phyloP scores from a whole-genome alignment of 2,329 filamentous ascomycete genomes.

The Coniosporium tulheliwenetii region DNA sequence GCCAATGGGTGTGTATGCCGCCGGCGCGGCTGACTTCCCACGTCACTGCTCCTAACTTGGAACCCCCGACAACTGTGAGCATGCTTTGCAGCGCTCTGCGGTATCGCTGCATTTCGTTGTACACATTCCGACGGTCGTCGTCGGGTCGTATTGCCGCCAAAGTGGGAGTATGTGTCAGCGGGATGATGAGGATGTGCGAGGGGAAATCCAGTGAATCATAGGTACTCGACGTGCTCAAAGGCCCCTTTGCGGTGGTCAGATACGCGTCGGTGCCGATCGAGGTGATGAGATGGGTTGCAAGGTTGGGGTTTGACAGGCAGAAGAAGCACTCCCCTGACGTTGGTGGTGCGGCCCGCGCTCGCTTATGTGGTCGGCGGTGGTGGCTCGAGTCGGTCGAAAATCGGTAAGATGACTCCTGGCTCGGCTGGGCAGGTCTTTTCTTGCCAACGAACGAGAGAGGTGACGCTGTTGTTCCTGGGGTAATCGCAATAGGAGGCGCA shows the following conservation, averaged over 20 bases:
- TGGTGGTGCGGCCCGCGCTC: conserved; percentile 20
- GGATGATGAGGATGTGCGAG: conserved; percentile 80
- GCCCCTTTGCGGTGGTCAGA: conserved; percentile 82
- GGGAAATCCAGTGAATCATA: conserved; percentile 64
- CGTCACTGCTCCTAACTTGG: conserved; percentile 64
- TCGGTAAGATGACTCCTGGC: conserved; percentile 15
- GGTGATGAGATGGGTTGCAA: conserved; percentile 76
- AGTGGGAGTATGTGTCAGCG: conserved; percentile 66
- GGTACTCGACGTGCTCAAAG: conserved; percentile 55
- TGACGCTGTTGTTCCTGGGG: conserved; percentile 57
- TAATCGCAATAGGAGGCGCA: conserved; percentile 44
- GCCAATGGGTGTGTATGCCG: conserved; percentile 87
- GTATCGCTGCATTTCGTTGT: conserved; percentile 71
- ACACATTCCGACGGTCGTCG: conserved; percentile 42
- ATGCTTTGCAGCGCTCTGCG: conserved; percentile 63
- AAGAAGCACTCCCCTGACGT: conserved; percentile 77
- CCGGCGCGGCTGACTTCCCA: conserved; percentile 78
- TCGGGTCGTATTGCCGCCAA: conserved; percentile 47
- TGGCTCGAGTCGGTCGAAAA: conserved; percentile 21
- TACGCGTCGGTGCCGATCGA: conserved; percentile 81
- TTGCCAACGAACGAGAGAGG: conserved; percentile 46
- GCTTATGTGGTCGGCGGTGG: conserved; percentile 22
- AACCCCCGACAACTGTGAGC: conserved; percentile 36
- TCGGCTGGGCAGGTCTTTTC: conserved; percentile 37
- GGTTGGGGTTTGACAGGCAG: conserved; percentile 74